Evolutionary conservation across 805 yeast species (phyloP).

Genomic region (Crinitomyces ghanaensis): DNA sequence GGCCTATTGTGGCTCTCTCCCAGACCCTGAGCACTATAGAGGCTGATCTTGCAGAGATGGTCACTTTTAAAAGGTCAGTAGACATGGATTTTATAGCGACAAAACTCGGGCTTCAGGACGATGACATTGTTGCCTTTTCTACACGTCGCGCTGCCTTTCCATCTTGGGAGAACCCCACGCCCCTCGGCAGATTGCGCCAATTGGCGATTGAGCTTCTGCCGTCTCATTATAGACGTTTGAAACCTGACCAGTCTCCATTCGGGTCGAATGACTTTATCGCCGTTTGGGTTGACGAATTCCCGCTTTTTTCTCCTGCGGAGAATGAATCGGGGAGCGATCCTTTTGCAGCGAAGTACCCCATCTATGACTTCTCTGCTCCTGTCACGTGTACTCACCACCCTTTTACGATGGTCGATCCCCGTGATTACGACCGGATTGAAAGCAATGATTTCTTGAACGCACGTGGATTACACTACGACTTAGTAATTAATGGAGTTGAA

Average conservation of each 20-base stretch:
- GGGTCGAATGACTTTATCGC: slow-evolving; percentile 21
- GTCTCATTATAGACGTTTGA: slow-evolving; percentile 35
- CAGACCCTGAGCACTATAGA: not conserved
- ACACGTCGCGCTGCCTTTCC: slow-evolving; percentile 53
- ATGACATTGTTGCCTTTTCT: slow-evolving; percentile 70
- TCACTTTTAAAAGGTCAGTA: not conserved
- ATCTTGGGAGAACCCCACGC: slow-evolving; percentile 93
- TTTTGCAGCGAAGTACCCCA: slow-evolving; percentile 45
- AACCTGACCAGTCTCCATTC: slow-evolving; percentile 9
- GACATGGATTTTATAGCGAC: too few species aligned
- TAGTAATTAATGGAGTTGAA: slow-evolving; percentile 90
- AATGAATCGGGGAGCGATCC: too few species aligned
- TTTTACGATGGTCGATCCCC: slow-evolving; percentile 78
- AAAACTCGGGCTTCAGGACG: slow-evolving; percentile 32
- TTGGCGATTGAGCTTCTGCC: slow-evolving; percentile 50
- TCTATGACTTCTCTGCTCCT: slow-evolving; percentile 36
- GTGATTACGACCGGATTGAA: slow-evolving; percentile 49
- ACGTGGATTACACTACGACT: slow-evolving; percentile 85
- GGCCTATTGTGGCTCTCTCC: slow-evolving; percentile 2
- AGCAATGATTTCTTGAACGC: slow-evolving; percentile 50
- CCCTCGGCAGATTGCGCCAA: slow-evolving; percentile 79
- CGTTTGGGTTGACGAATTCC: slow-evolving; percentile 84
- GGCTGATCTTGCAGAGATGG: not conserved
- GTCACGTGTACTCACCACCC: slow-evolving; percentile 92
- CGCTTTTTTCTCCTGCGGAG: slow-evolving; percentile 74